phyloP scores from a whole-genome alignment of 164 flowering plant species.

The Platanus orientalis region DNA sequence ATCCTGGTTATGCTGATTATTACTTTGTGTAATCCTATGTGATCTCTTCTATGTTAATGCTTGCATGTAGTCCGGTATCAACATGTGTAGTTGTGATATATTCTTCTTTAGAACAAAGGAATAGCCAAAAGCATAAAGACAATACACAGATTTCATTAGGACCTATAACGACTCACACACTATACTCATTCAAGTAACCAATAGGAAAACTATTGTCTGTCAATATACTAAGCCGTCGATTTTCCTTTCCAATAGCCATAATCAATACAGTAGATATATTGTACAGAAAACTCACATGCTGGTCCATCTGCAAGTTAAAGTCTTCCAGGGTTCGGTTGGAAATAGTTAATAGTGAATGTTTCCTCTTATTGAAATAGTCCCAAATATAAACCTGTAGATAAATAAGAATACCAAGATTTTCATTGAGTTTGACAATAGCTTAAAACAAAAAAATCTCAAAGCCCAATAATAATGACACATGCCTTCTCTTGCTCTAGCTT shows the following conservation, averaged over 20 bases:
- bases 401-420: not conserved
- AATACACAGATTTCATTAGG: no score
- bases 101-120: no score
- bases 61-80: no score
- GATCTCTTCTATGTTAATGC: no score
- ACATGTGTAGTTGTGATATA: no score
- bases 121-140: no score
- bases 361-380: slow-evolving; percentile 76
- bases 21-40: no score
- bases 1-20: no score
- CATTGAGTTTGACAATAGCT: not conserved
- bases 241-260: not conserved
- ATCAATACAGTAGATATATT: not conserved
- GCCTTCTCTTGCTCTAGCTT: slow-evolving; percentile 60
- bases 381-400: slow-evolving; percentile 53
- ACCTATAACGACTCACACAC: no score
- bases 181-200: no score
- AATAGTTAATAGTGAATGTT: slow-evolving; percentile 27
- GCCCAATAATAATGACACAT: slow-evolving; percentile 2
- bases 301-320: slow-evolving; percentile 76
- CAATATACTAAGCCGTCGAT: not conserved
- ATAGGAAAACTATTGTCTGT: no score
- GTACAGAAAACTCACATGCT: slow-evolving; percentile 58
- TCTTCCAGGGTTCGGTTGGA: slow-evolving; percentile 62
- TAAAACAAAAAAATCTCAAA: not conserved